Base-by-base conservation (phyloP, 495 filamentous ascomycete genomes). In the Aspergillus sparsus region DNA sequence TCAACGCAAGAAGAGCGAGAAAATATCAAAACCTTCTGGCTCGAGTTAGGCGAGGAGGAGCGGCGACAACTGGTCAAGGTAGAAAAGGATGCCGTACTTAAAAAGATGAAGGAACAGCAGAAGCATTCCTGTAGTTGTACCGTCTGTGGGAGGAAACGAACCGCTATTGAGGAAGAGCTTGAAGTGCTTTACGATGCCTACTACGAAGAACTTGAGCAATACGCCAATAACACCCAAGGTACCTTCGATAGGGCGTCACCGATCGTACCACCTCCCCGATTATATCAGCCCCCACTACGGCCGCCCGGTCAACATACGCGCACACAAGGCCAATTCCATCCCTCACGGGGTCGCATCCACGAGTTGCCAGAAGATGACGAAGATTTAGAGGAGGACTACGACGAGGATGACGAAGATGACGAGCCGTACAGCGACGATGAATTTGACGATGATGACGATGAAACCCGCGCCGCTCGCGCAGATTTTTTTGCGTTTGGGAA, bases 81-180 rank as follows among this genome's bases (percentile, higher is more conserved):
- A 10, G 94, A 99, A 75, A 99, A 99, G 71, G 92, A 98, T 75
- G 94, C 95, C 6, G 94, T 99, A 1, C 75, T 99, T 53, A 90
- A 90, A 64, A 99, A 99, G 77, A 99, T 99, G 94, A 98, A 99
- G 77, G 95, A 99, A 72, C 94, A 99, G 75, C 94, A 99, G 72
- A 98, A 97, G 74, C 94, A 98, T 69, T 98, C 94, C 4, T 99
- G 94, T 76, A 97, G 92, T 68, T 99, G 94, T 67, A 96, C 90
- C 6, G 93, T 98, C 41, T 99, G 94, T 77, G 94, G 94, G 52
- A 85, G 94, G 62, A 99, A 98, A 75, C 85, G 94, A 47, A 97
- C 90, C 7, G 94, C 94, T 8, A 99, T 99, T 66, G 94, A 99
- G 73, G 94, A 99, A 73, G 95, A 99, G 72, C 79, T 99, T 11